Evolutionary conservation across 305 asterid species (phyloP), one percentile per base, ranked within the genome.

Genomic region (Solanum chacoense): DNA sequence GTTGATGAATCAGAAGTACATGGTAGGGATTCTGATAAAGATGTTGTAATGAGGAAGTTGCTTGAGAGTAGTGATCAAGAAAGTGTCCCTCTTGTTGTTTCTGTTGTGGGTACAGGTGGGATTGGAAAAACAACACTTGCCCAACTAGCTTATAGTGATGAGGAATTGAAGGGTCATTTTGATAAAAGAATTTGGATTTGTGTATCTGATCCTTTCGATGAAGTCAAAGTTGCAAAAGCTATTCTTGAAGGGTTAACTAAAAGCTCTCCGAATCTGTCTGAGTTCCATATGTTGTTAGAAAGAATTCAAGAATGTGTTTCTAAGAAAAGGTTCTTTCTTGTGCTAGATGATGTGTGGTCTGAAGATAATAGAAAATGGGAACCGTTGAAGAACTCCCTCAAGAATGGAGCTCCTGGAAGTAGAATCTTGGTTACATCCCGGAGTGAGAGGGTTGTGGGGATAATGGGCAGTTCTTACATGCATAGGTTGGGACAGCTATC

Each of bases 51-150:
- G n/a, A 65, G n/a, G 34, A 87, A 86, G 80, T 8, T 91, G 12
- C 5, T 78, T 74, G 45, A 24, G 75, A 85, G 2, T 29, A 37
- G n/a, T 80, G 55, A 50, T 26, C n/a, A 12, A 24, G 87, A 40
- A 63, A 40, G 16, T 38, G 87, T 38, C n/a, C 3, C 85, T 36
- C 31, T 50, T 1, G 40, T 91, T 87, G 0, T 91, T 0, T 73
- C 90, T 11, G 45, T 92, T 37, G 91, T 90, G 16, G 93, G 93
- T 37, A 24, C 31, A 1, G 94, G 93, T 37, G 93, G 94, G 45
- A 38, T 92, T 22, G 94, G 94, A 26, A 92, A 92, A 28, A 90
- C 94, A 1, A 89, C 94, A 35, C 91, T 92, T 38, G 91, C 94
- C 76, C 89, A 89, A 77, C 71, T 92, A 37, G 85, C 78, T 12